A percentile compares a stretch with the other conserved stretches of the same genome.
Evolutionary conservation across 495 filamentous ascomycete species (phyloP).

Genomic region (Cairneyella variabilis): DNA sequence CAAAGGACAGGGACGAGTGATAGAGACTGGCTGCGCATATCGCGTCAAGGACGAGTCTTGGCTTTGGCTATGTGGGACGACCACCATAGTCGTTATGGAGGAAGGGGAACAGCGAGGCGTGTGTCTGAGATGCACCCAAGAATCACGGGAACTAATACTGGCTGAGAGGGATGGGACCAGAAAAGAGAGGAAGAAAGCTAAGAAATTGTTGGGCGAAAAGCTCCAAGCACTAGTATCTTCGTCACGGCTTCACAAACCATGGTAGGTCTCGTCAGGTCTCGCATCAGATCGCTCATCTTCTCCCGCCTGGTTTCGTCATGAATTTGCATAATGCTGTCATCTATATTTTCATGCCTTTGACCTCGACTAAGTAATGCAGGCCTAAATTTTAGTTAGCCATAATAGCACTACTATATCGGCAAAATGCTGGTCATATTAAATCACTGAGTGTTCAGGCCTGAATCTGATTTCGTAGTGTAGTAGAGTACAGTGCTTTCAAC

Average conservation of each 20-base stretch:
- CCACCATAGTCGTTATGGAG: conserved; percentile 13
- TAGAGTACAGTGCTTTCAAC: no score
- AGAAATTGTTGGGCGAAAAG: conserved; percentile 8
- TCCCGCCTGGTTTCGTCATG: background rate
- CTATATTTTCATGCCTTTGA: no score
- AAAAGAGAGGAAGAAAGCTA: conserved; percentile 4
- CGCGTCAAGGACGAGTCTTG: conserved; percentile 13
- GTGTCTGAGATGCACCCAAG: conserved; percentile 5
- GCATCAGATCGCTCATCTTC: background rate
- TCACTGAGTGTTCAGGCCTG: no score
- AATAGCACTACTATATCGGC: no score
- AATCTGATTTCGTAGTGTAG: no score
- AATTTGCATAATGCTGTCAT: background rate
- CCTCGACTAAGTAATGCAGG: no score
- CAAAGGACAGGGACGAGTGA: conserved; percentile 10
- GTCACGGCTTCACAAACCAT: background rate
- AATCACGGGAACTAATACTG: background rate
- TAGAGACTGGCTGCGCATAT: conserved; percentile 12
- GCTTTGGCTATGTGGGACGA: conserved; percentile 11
- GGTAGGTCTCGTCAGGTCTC: background rate
- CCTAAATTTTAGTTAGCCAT: no score
- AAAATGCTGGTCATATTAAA: no score
- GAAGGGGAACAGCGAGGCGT: conserved; percentile 12
- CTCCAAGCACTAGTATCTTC: background rate
- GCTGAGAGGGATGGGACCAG: background rate